phyloP scores from a whole-genome alignment of 768 basidiomycete genomes.

The Mycena leptocephala region DNA sequence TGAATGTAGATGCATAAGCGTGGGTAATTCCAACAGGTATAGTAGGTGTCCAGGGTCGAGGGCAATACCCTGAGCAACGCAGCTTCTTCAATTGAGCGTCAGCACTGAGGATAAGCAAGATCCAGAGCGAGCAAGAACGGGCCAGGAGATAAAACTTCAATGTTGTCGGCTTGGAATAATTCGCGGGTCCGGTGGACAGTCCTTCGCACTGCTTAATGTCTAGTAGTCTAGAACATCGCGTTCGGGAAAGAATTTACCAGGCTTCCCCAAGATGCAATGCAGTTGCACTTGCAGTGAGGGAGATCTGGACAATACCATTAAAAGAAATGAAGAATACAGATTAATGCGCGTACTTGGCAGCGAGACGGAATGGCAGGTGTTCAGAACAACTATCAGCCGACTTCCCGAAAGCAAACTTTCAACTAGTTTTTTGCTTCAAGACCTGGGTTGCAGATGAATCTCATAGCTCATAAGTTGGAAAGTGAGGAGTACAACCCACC shows the following conservation, averaged over 20 bases:
- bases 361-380: background rate
- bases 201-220: background rate
- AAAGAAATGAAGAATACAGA: background rate
- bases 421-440: background rate
- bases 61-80: background rate
- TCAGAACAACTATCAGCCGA: background rate
- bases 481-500: background rate
- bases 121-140: background rate
- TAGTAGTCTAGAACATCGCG: background rate
- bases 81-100: background rate
- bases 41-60: background rate
- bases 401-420: background rate
- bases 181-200: background rate
- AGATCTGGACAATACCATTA: background rate
- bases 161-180: background rate
- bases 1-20: background rate
- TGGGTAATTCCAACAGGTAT: background rate
- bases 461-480: no score
- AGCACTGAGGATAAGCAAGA: background rate
- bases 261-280: background rate
- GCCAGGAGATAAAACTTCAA: background rate
- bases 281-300: background rate
- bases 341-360: background rate
- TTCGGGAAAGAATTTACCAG: background rate
- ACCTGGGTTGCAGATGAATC: background rate